These are phyloP conservation scores for Oryza meridionalis DNA, from an alignment of 176 grass and related monocot genomes.

Conservation along the genomic window DNA sequence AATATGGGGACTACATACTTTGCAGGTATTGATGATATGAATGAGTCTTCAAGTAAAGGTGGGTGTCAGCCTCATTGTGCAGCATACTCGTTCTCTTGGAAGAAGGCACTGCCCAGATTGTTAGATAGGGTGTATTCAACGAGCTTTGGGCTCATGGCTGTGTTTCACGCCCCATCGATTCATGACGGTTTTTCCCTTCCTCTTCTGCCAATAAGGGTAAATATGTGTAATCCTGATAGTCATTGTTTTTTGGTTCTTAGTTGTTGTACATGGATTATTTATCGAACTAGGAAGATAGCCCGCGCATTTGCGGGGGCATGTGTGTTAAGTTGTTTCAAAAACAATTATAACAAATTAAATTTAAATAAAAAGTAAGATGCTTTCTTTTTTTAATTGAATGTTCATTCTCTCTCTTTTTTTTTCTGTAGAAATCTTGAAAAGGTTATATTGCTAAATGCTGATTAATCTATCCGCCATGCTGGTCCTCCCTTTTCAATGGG, in stretches of 20 bases:
- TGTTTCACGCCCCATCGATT: constrained; percentile 6
- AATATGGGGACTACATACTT: constrained; percentile 32
- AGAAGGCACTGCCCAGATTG: background rate
- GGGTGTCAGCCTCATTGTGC: background rate
- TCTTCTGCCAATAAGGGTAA: constrained; percentile 46
- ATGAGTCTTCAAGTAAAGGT: background rate
- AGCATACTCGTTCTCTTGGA: background rate
- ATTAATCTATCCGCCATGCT: too few species aligned
- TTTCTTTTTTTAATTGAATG: too few species aligned
- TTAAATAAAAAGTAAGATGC: too few species aligned
- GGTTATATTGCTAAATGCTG: too few species aligned
- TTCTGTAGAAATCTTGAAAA: too few species aligned
- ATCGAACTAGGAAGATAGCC: background rate
- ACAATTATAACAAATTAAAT: too few species aligned
- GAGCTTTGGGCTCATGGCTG: background rate
- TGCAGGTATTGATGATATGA: background rate
- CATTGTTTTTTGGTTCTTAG: constrained; percentile 42
- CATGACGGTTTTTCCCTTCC: constrained; percentile 21
- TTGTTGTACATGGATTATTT: constrained; percentile 39
- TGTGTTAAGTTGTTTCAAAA: too few species aligned
- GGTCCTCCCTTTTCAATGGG: too few species aligned
- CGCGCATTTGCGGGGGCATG: too few species aligned
- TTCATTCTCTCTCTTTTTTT: too few species aligned
- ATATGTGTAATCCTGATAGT: constrained; percentile 36
- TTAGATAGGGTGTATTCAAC: background rate